Percentiles rank a stretch among this genome's conserved stretches.
Evolutionary conservation across 345 rosid species (phyloP).

Genomic region (Geranium rotundifolium): DNA sequence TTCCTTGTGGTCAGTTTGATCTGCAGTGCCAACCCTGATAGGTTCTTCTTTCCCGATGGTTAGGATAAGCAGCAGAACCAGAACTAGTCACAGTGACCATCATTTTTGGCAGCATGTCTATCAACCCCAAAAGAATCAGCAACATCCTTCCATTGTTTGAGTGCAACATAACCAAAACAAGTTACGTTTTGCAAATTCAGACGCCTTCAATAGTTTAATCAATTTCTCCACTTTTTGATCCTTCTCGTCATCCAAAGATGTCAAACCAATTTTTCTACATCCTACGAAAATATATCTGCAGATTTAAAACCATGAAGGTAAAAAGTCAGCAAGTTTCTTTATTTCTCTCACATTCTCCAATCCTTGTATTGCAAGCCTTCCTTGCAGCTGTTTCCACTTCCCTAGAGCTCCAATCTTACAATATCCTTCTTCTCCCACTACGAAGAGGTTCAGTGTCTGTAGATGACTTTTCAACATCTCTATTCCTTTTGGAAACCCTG

Average conservation of each 20-base stretch:
- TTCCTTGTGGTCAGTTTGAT: constrained; percentile 44
- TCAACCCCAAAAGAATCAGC: constrained; percentile 55
- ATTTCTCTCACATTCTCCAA: too few species aligned
- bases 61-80: constrained; percentile 43
- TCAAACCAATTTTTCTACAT: constrained; percentile 72
- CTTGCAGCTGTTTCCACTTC: too few species aligned
- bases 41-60: constrained; percentile 43
- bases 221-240: constrained; percentile 51
- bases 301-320: constrained; percentile 7
- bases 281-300: constrained; percentile 69
- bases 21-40: constrained; percentile 31
- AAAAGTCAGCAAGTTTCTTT: neutral
- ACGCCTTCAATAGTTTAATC: constrained; percentile 62
- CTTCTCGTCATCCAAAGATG: constrained; percentile 65
- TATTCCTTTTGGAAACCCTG: too few species aligned
- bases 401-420: too few species aligned
- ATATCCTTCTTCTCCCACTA: too few species aligned
- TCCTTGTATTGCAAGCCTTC: too few species aligned
- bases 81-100: constrained; percentile 64
- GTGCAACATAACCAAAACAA: constrained; percentile 80
- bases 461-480: too few species aligned
- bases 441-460: too few species aligned
- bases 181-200: constrained; percentile 87
- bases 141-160: constrained; percentile 68
- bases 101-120: constrained; percentile 61